Evolutionary conservation across 2,329 filamentous ascomycete species (phyloP), one percentile per base, ranked within the genome.

Genomic region (Mollisia scopiformis): DNA sequence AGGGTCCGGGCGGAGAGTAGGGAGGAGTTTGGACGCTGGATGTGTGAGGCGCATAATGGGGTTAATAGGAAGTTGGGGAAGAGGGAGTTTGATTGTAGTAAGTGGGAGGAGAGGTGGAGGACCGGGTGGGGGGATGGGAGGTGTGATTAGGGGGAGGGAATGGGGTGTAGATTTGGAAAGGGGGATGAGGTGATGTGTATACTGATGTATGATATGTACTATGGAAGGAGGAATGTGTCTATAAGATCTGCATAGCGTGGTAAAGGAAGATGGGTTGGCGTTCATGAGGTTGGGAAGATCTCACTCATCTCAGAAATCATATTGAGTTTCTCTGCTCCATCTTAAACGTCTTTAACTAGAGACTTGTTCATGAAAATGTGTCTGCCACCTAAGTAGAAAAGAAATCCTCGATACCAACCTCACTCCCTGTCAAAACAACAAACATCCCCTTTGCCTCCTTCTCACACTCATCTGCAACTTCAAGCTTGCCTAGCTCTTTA

Each of bases 31-130:
- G 91, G 91, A 25, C 80, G 80, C 62, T 96, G 92, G 92, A 83
- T 95, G 75, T 96, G 91, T 73, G 88, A 90, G 71, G 91, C 91
- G 62, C 91, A 96, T 75, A 96, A 96, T 76, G 90, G 91, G 28
- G 91, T 96, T 49, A 96, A 96, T 75, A 81, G 82, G 62, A 98
- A 97, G 80, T 76, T 99, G 68, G 95, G 95, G 53, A 99, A 99
- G 83, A 82, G 85, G 62, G 84, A 84, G 69, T 99, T 99, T 78
- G 93, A 99, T 81, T 99, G 95, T 78, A 81, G 80, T 58, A 85
- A 82, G 71, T 98, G 95, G 94, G 88, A 97, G 75, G 91, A 98
- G 82, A 85, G 95, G 75, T 99, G 95, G 95, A 83, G 90, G 77
- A 95, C 90, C 1, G 95, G 95, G 0, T 97, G 91, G 89, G 86